Percentiles rank a stretch among this genome's conserved stretches.
phyloP scores from a whole-genome alignment of 345 rosid genomes.

The Linum lewisii region DNA sequence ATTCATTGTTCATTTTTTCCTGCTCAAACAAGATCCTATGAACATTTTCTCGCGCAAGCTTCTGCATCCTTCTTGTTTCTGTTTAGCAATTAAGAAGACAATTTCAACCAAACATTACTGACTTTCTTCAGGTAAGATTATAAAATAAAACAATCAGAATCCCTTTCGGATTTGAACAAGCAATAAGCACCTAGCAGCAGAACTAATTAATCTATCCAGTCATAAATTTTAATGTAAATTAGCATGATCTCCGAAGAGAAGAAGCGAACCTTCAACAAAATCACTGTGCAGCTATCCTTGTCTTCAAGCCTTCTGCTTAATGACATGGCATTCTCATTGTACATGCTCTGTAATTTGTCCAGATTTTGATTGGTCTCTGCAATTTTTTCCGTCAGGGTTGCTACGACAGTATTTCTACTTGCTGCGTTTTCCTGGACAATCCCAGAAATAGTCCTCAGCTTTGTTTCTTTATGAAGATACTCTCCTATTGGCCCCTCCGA shows the following conservation, averaged over 20 bases:
- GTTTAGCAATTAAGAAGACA: conserved; percentile 15
- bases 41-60: conserved; percentile 49
- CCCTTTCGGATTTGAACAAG: neutral
- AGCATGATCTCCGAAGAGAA: neutral
- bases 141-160: neutral
- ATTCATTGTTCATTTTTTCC: conserved; percentile 50
- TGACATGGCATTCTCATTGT: conserved; percentile 54
- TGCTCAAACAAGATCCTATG: conserved; percentile 56
- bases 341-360: conserved; percentile 39
- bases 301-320: conserved; percentile 59
- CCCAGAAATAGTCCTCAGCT: conserved; percentile 43
- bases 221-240: neutral
- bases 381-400: conserved; percentile 39
- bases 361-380: conserved; percentile 59
- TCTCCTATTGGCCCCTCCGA: conserved; percentile 54
- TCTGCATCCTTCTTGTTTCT: conserved; percentile 87
- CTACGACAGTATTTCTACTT: conserved; percentile 36
- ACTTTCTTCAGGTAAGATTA: no score
- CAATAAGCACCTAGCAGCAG: neutral
- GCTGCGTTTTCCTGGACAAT: conserved; percentile 36
- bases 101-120: neutral
- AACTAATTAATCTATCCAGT: no score
- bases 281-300: conserved; percentile 54
- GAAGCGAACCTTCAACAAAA: conserved; percentile 53
- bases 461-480: conserved; percentile 50